Conservation (phyloP, 2,329 filamentous ascomycete species). For the Drechslerella coelobrocha region DNA sequence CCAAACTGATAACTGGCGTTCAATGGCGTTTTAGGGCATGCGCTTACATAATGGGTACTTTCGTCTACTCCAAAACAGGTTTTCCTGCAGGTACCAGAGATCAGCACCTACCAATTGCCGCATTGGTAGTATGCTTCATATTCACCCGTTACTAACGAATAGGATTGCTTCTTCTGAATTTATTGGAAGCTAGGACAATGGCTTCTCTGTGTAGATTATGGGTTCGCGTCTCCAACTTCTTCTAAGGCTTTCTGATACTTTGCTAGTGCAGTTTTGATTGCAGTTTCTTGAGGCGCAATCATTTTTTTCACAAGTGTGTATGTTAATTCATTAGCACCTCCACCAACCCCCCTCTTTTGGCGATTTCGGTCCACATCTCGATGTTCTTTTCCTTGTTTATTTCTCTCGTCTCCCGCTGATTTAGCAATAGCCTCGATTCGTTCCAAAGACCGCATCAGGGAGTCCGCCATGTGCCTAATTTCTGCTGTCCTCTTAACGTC, state of each 20-base stretch:
- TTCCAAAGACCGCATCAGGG: conserved; percentile 75
- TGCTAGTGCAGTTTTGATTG: conserved; percentile 27
- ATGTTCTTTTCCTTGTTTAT: conserved; percentile 70
- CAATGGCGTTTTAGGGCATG: too few relatives aligned
- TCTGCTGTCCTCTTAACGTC: conserved; percentile 81
- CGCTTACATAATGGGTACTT: too few relatives aligned
- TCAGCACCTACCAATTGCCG: too few relatives aligned
- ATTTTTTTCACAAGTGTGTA: conserved; percentile 20
- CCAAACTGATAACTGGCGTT: too few relatives aligned
- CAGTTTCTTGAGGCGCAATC: conserved; percentile 28
- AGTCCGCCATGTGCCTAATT: conserved; percentile 80
- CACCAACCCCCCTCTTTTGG: not conserved
- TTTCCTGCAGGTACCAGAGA: too few relatives aligned
- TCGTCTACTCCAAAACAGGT: too few relatives aligned
- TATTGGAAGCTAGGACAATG: too few relatives aligned
- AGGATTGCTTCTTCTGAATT: too few relatives aligned
- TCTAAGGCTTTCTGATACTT: conserved; percentile 34
- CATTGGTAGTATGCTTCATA: too few relatives aligned
- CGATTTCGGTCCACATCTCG: conserved; percentile 75
- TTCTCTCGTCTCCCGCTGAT: conserved; percentile 77
- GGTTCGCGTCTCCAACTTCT: conserved; percentile 7
- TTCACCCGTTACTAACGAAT: too few relatives aligned
- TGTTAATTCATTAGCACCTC: not conserved
- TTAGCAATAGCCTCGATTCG: conserved; percentile 81
- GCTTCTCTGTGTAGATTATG: not conserved